These are phyloP conservation scores for Leccinum subgranulosum DNA, from an alignment of 768 basidiomycete species.

Conservation along the genomic window DNA sequence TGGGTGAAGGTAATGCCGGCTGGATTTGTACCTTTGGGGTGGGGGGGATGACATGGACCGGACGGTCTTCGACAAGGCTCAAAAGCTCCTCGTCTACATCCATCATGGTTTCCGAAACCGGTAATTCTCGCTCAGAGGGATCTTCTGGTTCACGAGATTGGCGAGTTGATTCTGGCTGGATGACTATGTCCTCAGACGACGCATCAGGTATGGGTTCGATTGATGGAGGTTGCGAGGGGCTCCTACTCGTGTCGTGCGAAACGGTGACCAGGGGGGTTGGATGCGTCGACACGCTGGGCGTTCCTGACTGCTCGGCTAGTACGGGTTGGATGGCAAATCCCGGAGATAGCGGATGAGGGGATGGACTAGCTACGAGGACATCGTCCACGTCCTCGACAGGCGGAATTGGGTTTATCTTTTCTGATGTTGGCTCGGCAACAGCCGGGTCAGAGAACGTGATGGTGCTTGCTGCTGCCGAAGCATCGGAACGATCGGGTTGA, in stretches of 20 bases:
- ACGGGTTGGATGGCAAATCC: background rate
- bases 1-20: background rate
- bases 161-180: conserved; percentile 3
- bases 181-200: background rate
- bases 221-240: conserved; percentile 15
- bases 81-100: conserved; percentile 63
- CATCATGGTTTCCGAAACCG: conserved; percentile 31
- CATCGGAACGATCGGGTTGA: background rate
- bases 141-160: conserved; percentile 9
- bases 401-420: background rate
- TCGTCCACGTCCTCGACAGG: background rate
- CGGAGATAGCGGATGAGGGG: background rate
- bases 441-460: background rate
- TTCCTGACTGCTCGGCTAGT: background rate
- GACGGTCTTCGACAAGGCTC: conserved; percentile 60
- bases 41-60: conserved; percentile 3
- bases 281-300: background rate
- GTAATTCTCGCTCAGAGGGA: conserved; percentile 2
- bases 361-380: background rate
- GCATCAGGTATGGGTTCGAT: background rate
- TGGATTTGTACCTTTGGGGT: conserved; percentile 1
- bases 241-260: conserved; percentile 7
- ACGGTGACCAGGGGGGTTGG: background rate
- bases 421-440: background rate
- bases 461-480: background rate